These are phyloP conservation scores for Termitomyces bulborhizus DNA, from an alignment of 768 basidiomycete genomes.

Conservation along the genomic window DNA sequence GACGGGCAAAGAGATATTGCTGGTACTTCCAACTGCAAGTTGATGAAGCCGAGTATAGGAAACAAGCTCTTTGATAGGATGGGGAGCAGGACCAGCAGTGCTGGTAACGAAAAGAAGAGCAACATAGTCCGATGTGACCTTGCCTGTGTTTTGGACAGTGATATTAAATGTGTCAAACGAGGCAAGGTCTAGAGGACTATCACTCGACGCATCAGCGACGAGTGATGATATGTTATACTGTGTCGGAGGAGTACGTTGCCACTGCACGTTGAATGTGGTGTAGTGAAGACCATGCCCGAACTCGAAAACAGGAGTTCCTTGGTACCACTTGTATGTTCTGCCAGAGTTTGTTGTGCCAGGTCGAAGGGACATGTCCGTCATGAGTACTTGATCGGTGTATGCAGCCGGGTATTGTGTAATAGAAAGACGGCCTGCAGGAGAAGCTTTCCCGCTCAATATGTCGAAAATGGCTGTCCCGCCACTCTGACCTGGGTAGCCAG, in stretches of 20 bases:
- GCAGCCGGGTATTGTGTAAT: constrained; percentile 47
- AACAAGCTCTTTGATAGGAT: constrained; percentile 46
- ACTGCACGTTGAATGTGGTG: constrained; percentile 40
- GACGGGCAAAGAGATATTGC: constrained; percentile 30
- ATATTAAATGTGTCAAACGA: constrained; percentile 44
- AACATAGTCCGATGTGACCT: constrained; percentile 46
- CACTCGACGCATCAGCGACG: constrained; percentile 17
- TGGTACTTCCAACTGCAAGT: constrained; percentile 19
- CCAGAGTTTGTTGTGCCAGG: constrained; percentile 43
- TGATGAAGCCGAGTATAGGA: constrained; percentile 35
- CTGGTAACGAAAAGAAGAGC: constrained; percentile 46
- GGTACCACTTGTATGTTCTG: constrained; percentile 56
- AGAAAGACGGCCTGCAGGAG: constrained; percentile 52
- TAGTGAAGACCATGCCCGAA: constrained; percentile 54
- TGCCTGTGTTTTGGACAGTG: constrained; percentile 41
- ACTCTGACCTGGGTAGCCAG: constrained; percentile 51
- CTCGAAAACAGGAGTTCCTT: constrained; percentile 41
- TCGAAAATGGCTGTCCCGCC: constrained; percentile 51
- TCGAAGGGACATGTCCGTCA: constrained; percentile 55
- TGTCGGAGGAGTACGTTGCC: constrained; percentile 26
- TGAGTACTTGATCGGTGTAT: constrained; percentile 42
- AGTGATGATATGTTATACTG: constrained; percentile 37
- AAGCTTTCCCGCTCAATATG: constrained; percentile 42
- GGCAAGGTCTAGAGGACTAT: constrained; percentile 32
- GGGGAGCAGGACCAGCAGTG: constrained; percentile 41